Conservation (phyloP, 2,329 filamentous ascomycete genomes). For the Scleromitrula shiraiana region DNA sequence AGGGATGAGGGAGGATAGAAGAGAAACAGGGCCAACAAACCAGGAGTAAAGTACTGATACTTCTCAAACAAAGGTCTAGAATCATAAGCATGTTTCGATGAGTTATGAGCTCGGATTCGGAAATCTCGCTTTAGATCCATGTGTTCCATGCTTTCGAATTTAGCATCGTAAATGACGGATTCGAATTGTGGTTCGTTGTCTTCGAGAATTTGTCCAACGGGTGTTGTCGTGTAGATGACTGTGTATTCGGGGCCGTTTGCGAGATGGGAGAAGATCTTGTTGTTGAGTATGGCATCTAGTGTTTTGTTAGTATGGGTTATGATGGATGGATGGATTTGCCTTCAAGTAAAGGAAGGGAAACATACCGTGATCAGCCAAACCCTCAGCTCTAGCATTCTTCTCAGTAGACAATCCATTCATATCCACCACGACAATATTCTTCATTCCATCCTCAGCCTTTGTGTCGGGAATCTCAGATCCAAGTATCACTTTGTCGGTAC, state of each 20-base stretch:
- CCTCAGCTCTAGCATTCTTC: slow-evolving; percentile 33
- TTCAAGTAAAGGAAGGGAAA: background rate
- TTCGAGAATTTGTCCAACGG: slow-evolving; percentile 29
- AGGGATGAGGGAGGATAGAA: background rate
- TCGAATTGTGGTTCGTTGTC: background rate
- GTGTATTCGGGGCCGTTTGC: slow-evolving; percentile 48
- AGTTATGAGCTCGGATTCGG: slow-evolving; percentile 32
- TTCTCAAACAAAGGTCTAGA: slow-evolving; percentile 68
- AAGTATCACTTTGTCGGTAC: slow-evolving; percentile 16
- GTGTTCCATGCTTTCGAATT: slow-evolving; percentile 55
- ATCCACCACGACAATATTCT: background rate
- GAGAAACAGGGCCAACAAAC: slow-evolving; percentile 41
- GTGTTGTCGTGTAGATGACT: slow-evolving; percentile 65
- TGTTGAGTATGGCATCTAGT: slow-evolving; percentile 21
- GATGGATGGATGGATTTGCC: background rate
- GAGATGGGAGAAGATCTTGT: slow-evolving; percentile 31
- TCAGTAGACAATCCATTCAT: background rate
- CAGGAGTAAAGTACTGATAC: slow-evolving; percentile 90
- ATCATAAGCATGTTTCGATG: slow-evolving; percentile 36
- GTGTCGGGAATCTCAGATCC: slow-evolving; percentile 29
- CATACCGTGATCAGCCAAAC: slow-evolving; percentile 42
- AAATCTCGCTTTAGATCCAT: slow-evolving; percentile 63
- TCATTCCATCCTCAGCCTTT: slow-evolving; percentile 34
- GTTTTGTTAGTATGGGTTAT: background rate
- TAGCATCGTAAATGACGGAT: slow-evolving; percentile 48